Conservation (phyloP, 139 green algal genomes). For the Mesostigma viride region DNA sequence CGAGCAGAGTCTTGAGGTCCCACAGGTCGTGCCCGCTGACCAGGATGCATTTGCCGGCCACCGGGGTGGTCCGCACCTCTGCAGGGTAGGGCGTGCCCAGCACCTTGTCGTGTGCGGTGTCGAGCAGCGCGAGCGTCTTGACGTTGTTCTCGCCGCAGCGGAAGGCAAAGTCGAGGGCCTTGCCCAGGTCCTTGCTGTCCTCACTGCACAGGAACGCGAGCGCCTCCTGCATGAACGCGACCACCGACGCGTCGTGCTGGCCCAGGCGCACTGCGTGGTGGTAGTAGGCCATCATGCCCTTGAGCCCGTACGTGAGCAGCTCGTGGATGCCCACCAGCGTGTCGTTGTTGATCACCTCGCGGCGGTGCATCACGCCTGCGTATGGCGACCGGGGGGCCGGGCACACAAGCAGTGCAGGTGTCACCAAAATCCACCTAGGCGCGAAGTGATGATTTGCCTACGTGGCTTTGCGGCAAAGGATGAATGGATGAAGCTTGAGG, state of each 20-base stretch:
- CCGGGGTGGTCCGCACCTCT: constrained; percentile 42
- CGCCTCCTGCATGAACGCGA: constrained; percentile 36
- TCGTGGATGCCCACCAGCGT: constrained; percentile 53
- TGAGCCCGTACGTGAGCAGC: constrained; percentile 49
- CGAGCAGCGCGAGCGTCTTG: constrained; percentile 45
- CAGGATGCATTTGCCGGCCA: constrained; percentile 54
- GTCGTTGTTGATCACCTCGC: constrained; percentile 37
- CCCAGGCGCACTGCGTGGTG: constrained; percentile 35
- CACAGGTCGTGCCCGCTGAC: constrained; percentile 64
- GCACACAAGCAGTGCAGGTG: too few species aligned
- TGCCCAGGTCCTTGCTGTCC: constrained; percentile 18
- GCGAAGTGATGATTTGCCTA: background rate
- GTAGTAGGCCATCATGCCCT: constrained; percentile 48
- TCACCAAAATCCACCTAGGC: too few species aligned
- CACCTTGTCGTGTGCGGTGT: constrained; percentile 40
- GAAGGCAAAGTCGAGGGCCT: constrained; percentile 40
- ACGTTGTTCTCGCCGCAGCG: constrained; percentile 43
- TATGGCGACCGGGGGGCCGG: too few species aligned
- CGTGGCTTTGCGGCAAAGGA: background rate
- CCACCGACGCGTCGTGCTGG: constrained; percentile 24
- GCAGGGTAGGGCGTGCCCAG: constrained; percentile 30
- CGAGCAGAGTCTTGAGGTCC: constrained; percentile 50
- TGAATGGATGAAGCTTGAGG: too few species aligned
- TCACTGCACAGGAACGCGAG: constrained; percentile 32
- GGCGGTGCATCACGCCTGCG: constrained; percentile 24